phyloP scores from a whole-genome alignment of 352 stramenopile genomes.

The Phytophthora quininea region DNA sequence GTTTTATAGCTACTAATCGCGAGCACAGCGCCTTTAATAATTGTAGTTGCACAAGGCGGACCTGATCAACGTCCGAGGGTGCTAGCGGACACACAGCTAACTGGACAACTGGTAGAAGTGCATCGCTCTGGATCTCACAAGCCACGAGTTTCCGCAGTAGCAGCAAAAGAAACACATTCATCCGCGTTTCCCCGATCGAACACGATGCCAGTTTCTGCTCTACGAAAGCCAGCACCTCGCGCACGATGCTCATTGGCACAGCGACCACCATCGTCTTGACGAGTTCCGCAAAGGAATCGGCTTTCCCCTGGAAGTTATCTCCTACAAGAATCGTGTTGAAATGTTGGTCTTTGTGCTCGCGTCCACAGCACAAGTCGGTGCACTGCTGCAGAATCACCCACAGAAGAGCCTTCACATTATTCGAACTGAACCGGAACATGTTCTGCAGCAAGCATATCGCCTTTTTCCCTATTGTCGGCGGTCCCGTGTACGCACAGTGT shows the following conservation, averaged over 20 bases:
- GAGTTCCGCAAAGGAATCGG: constrained; percentile 51
- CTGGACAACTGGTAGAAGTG: constrained; percentile 45
- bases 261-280: constrained; percentile 48
- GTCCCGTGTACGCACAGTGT: constrained; percentile 41
- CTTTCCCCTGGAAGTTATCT: constrained; percentile 31
- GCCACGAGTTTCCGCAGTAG: constrained; percentile 56
- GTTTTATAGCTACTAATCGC: constrained; percentile 29
- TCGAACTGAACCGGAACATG: constrained; percentile 27
- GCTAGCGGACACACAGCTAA: constrained; percentile 49
- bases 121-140: constrained; percentile 26
- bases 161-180: constrained; percentile 64
- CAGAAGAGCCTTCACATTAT: constrained; percentile 28
- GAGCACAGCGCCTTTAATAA: constrained; percentile 54
- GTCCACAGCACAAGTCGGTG: constrained; percentile 64
- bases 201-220: constrained; percentile 61
- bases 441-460: constrained; percentile 41
- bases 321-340: not conserved
- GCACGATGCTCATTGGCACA: constrained; percentile 16
- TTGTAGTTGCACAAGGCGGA: constrained; percentile 59
- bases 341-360: constrained; percentile 17
- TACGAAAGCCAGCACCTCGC: constrained; percentile 40
- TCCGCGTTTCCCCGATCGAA: constrained; percentile 33
- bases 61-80: constrained; percentile 31
- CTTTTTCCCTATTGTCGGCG: constrained; percentile 23
- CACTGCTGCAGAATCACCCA: constrained; percentile 67